Conservation (phyloP, 257 asterid species). For the Solanum ossicruentum region DNA sequence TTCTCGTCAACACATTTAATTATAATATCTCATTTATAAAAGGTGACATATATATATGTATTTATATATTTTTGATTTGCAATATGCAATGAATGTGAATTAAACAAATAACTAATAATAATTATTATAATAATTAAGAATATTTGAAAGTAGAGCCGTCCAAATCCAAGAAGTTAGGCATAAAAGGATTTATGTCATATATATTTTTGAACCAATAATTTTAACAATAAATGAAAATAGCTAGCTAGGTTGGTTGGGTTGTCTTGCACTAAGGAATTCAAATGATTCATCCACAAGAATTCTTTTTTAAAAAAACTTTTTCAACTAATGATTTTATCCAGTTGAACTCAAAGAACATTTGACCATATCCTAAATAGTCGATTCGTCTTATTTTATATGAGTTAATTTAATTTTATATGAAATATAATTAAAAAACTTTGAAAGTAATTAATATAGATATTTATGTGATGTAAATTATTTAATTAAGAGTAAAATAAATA, state of each 20-base stretch:
- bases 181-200: not conserved
- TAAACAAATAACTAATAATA: not conserved
- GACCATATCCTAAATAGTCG: not conserved
- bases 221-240: not conserved
- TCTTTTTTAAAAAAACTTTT: not conserved
- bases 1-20: not conserved
- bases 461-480: no score
- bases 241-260: constrained; percentile 6
- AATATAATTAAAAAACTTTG: no score
- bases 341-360: not conserved
- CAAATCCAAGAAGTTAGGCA: constrained; percentile 2
- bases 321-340: not conserved
- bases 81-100: not conserved
- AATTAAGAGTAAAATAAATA: no score
- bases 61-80: not conserved
- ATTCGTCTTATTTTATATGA: no score
- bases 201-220: not conserved
- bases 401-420: no score
- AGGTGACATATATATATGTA: not conserved
- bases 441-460: no score
- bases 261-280: constrained; percentile 6
- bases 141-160: not conserved
- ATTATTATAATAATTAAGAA: not conserved
- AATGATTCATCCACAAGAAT: not conserved
- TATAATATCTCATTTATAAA: not conserved